Percentiles rank a stretch among this genome's conserved stretches.
Evolutionary conservation across 345 rosid species (phyloP).

Genomic region (Arabis alpina): DNA sequence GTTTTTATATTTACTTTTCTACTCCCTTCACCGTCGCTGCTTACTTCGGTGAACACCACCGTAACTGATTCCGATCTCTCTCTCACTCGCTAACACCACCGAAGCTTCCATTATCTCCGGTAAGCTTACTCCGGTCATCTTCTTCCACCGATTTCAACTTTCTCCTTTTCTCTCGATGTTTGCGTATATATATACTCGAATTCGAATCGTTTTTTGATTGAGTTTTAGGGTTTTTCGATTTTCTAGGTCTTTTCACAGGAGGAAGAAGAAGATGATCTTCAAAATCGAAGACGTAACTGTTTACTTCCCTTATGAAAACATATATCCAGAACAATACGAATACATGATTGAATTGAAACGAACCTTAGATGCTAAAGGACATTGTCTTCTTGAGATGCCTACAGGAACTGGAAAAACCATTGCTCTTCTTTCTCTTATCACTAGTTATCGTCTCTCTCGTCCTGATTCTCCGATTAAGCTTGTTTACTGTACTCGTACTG

Average conservation of each 20-base stretch:
- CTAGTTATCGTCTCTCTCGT: slow-evolving; percentile 77
- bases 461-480: slow-evolving; percentile 77
- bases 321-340: slow-evolving; percentile 90
- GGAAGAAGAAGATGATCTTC: slow-evolving; percentile 67
- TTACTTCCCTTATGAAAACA: slow-evolving; percentile 92
- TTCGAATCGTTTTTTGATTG: slow-evolving; percentile 19
- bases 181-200: background rate
- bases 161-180: background rate
- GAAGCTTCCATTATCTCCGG: slow-evolving; percentile 3
- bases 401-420: slow-evolving; percentile 98
- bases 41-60: no score
- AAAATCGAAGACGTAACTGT: slow-evolving; percentile 83
- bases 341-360: slow-evolving; percentile 97
- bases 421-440: slow-evolving; percentile 90
- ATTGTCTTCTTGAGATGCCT: slow-evolving; percentile 99
- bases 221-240: slow-evolving; percentile 24
- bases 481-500: slow-evolving; percentile 94
- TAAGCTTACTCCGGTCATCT: background rate
- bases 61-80: background rate
- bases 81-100: background rate
- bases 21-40: no score
- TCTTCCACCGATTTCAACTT: background rate
- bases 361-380: slow-evolving; percentile 92
- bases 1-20: no score
- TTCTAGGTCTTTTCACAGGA: slow-evolving; percentile 18